Base-by-base conservation (phyloP, 2,329 filamentous ascomycete genomes). In the Ophiocordyceps camponoti-leonardi region DNA sequence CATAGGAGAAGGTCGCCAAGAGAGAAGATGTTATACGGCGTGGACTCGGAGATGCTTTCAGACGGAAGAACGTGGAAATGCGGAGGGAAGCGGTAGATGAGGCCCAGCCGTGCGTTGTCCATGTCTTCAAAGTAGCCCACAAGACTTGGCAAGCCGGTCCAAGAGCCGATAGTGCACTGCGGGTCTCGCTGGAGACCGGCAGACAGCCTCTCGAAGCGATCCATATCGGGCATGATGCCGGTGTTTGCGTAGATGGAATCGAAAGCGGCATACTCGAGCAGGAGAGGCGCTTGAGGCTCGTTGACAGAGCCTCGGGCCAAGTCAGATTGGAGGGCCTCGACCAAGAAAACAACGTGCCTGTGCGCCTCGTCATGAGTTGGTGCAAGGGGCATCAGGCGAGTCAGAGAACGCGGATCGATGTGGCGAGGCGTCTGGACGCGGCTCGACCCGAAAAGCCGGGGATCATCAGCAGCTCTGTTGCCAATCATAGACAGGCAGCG, bases 91-190 rank as follows among this genome's bases (percentile, higher is more conserved):
- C 83, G 79, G 54, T 86, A 90, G 12, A 90, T 72, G 12, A 90
- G 67, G 6, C 83, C 84, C 45, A 86, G 75, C 11, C 84, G 72
- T 1, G 83, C 79, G 45, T 75, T 68, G 18, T 76, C 72, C 45
- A 81, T 69, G 53, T 88, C 83, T 56, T 88, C 83, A 53, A 86
- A 86, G 55, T 86, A 88, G 2, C 75, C 78, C 13, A 81, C 61
- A 41, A 82, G 63, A 20, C 72, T 69, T 16, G 78, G 74, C 11
- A 80, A 54, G 50, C 83, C 68, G 56, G 72, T 79, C 68, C 72
- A 83, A 2, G 79, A 71, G 22, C 64, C 69, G 6, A 64, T 69
- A 1, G 68, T 66, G 19, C 68, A 65, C 41, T 71, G 71, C 0
- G 72, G 66, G 45, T 73, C 69, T 20, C 68, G 66, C 54, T 72